These are phyloP conservation scores for Chlorella sp. DNA, from an alignment of 139 green algal genomes.

Conservation along the genomic window DNA sequence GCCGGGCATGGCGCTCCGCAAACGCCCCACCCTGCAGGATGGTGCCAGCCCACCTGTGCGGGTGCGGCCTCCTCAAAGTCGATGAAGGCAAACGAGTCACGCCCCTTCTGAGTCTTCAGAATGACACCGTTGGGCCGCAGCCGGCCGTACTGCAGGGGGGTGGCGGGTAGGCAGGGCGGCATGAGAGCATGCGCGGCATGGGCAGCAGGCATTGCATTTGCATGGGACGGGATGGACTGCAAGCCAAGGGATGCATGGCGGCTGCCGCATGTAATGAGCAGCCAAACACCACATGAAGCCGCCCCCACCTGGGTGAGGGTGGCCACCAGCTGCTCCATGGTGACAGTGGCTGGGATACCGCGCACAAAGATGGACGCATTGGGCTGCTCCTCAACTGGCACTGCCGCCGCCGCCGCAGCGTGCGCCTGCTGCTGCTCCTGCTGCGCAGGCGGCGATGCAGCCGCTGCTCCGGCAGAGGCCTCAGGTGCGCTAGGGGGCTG, in stretches of 20 bases:
- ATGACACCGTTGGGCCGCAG: constrained; percentile 46
- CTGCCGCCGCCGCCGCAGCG: neutral
- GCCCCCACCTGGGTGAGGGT: constrained; percentile 45
- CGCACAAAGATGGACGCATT: constrained; percentile 38
- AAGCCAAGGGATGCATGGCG: too few relatives aligned
- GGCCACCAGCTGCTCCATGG: constrained; percentile 43
- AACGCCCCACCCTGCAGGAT: too few relatives aligned
- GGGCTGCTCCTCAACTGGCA: constrained; percentile 14
- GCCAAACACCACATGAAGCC: neutral
- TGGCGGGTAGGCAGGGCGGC: neutral
- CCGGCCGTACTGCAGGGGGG: constrained; percentile 2
- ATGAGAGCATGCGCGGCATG: too few relatives aligned
- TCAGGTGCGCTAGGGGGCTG: neutral
- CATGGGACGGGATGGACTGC: too few relatives aligned
- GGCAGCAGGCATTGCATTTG: too few relatives aligned
- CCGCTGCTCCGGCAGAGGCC: neutral
- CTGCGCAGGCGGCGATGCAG: neutral
- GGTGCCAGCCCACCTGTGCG: constrained; percentile 8
- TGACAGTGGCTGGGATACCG: constrained; percentile 43
- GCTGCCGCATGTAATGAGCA: too few relatives aligned
- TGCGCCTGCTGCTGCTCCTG: constrained; percentile 3
- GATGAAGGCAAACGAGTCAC: constrained; percentile 65
- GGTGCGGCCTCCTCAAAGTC: constrained; percentile 53
- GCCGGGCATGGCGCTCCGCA: too few relatives aligned
- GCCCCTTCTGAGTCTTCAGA: constrained; percentile 59